Evolutionary conservation across 352 stramenopile species (phyloP).

Genomic region (Phytophthora cryptogea): DNA sequence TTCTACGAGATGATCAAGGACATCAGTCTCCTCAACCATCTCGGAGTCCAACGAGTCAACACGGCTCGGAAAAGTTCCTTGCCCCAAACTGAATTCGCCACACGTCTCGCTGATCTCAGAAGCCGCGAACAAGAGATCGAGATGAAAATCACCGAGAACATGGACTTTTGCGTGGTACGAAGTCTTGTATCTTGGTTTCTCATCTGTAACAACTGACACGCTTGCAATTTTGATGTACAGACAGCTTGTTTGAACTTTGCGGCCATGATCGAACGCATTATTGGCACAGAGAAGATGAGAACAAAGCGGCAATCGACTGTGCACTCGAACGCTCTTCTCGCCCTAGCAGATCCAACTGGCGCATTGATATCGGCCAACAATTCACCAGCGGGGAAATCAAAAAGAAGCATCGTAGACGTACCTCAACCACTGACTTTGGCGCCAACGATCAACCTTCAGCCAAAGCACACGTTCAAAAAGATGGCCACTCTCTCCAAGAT

Average conservation of each 20-base stretch:
- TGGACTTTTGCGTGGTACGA: slow-evolving; percentile 46
- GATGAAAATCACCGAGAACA: slow-evolving; percentile 42
- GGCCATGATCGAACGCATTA: slow-evolving; percentile 19
- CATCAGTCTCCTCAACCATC: slow-evolving; percentile 44
- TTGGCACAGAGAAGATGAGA: slow-evolving; percentile 1
- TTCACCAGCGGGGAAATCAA: background rate
- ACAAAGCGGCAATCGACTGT: slow-evolving; percentile 2
- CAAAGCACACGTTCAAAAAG: slow-evolving; percentile 11
- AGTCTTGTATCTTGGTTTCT: background rate
- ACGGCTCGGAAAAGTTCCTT: slow-evolving; percentile 1
- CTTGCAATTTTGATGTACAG: slow-evolving; percentile 1
- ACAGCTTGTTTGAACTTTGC: slow-evolving; percentile 29
- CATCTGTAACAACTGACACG: slow-evolving; percentile 4
- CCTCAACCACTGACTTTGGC: background rate
- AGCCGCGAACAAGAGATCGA: slow-evolving; percentile 25
- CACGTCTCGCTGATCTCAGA: slow-evolving; percentile 8
- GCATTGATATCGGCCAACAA: slow-evolving; percentile 2
- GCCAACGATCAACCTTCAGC: background rate
- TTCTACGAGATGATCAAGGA: slow-evolving; percentile 52
- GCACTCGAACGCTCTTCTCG: slow-evolving; percentile 22
- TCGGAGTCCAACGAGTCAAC: slow-evolving; percentile 38
- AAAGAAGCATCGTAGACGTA: background rate
- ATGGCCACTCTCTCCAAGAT: slow-evolving; percentile 28
- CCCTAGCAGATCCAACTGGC: slow-evolving; percentile 10
- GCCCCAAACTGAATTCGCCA: background rate